phyloP scores from a whole-genome alignment of 164 flowering plant genomes.

The Umbilicus rupestris region DNA sequence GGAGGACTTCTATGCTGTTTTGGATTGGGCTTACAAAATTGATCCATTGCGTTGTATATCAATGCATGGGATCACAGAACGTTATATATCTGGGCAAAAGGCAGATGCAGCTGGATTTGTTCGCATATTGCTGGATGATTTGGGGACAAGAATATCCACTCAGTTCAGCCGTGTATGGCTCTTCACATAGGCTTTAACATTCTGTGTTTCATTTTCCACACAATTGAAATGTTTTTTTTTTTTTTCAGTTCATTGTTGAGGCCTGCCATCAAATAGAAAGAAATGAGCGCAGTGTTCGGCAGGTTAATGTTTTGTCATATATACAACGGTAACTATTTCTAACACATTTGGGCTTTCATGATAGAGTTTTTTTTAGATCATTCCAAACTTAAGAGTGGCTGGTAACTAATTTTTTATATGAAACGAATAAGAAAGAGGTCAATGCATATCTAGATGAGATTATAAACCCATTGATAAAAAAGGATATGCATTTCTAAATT shows the following conservation, averaged over 20 bases:
- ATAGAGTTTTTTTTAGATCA: too few relatives aligned
- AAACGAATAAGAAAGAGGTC: too few relatives aligned
- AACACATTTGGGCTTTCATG: not conserved
- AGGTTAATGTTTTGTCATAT: conserved; percentile 71
- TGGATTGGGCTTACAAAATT: conserved; percentile 99
- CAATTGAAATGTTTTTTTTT: not conserved
- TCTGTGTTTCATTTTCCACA: not conserved
- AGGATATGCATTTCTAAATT: too few relatives aligned
- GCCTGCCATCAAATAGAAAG: conserved; percentile 97
- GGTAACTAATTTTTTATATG: too few relatives aligned
- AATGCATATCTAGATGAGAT: too few relatives aligned
- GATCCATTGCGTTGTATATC: conserved; percentile 98
- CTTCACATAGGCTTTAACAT: not conserved
- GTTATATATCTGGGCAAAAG: conserved; percentile 91
- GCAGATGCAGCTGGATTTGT: conserved; percentile 99
- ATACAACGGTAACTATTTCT: conserved; percentile 49
- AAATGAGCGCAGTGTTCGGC: conserved; percentile 82
- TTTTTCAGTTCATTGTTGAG: conserved; percentile 80
- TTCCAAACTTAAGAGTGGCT: too few relatives aligned
- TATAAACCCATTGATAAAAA: too few relatives aligned
- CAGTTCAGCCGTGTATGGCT: conserved; percentile 64
- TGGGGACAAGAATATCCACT: conserved; percentile 76
- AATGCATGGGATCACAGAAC: conserved; percentile 98
- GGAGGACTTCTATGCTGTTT: conserved; percentile 97
- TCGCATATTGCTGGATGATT: conserved; percentile 84